These are phyloP conservation scores for Geotrichum siamense DNA, from an alignment of 1,139 yeast genomes.

Conservation along the genomic window DNA sequence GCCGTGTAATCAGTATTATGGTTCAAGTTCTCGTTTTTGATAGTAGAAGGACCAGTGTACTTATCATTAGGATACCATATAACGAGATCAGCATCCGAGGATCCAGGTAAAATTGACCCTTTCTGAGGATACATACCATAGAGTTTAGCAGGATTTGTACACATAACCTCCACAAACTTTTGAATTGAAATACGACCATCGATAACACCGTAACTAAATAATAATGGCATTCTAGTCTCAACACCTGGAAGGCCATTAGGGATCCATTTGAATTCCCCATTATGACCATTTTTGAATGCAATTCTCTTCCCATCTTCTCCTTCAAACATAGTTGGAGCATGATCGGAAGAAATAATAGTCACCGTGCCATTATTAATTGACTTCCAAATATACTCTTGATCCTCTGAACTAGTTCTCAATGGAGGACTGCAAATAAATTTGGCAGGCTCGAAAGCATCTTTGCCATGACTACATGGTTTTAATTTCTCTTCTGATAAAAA, in stretches of 20 bases:
- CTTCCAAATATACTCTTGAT: conserved; percentile 42
- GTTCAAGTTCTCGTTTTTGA: conserved; percentile 37
- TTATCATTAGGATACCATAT: conserved; percentile 40
- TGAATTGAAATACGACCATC: conserved; percentile 39
- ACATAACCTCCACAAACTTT: conserved; percentile 40
- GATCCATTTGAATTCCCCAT: conserved; percentile 37
- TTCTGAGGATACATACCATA: conserved; percentile 31
- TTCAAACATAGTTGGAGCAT: conserved; percentile 42
- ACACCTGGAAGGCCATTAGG: conserved; percentile 45
- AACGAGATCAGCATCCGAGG: conserved; percentile 40
- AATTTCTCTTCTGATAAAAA: conserved; percentile 38
- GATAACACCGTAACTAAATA: conserved; percentile 41
- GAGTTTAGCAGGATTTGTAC: conserved; percentile 42
- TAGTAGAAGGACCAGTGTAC: conserved; percentile 28
- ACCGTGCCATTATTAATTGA: conserved; percentile 43
- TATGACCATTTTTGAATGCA: conserved; percentile 33
- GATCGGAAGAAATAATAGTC: conserved; percentile 43
- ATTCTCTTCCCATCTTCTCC: conserved; percentile 34
- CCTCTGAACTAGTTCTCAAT: conserved; percentile 36
- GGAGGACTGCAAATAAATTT: conserved; percentile 47
- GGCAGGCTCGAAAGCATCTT: conserved; percentile 40
- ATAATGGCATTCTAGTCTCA: conserved; percentile 41
- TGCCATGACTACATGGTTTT: conserved; percentile 21
- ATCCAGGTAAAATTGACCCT: conserved; percentile 40
- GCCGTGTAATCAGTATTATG: conserved; percentile 45